These are phyloP conservation scores for Spinellus fusiger DNA, from an alignment of 192 early-diverging fungal genomes.

Conservation along the genomic window DNA sequence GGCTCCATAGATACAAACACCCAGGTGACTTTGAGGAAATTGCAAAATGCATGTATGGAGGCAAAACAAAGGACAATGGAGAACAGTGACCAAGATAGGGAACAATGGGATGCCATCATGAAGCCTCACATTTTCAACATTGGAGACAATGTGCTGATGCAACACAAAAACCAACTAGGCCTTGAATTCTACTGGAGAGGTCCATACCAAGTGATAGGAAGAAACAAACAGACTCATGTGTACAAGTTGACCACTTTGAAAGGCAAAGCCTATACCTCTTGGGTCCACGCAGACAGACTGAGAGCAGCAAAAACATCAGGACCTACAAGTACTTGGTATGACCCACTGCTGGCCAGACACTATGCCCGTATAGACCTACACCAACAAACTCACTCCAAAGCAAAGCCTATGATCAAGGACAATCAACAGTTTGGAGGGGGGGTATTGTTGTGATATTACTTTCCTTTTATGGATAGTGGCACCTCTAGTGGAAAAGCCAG, in stretches of 20 bases:
- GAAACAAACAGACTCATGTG: background rate
- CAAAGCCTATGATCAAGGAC: too few species aligned
- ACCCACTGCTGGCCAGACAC: too few species aligned
- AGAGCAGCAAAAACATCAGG: too few species aligned
- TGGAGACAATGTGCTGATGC: background rate
- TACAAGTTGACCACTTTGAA: background rate
- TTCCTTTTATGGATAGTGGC: too few species aligned
- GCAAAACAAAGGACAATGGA: background rate
- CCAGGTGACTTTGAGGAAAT: background rate
- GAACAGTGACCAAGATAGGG: background rate
- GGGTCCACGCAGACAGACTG: slow-evolving; percentile 14
- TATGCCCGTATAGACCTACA: too few species aligned
- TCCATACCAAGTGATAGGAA: background rate
- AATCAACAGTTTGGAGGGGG: too few species aligned
- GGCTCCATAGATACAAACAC: background rate
- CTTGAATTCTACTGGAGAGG: slow-evolving; percentile 7
- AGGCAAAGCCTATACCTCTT: slow-evolving; percentile 1
- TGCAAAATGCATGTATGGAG: background rate
- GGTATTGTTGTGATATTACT: too few species aligned
- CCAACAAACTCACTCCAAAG: too few species aligned
- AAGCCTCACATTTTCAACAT: background rate
- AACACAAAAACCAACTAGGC: background rate
- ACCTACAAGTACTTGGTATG: too few species aligned
- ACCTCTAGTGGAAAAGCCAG: too few species aligned
- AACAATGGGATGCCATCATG: background rate